Base-by-base conservation (phyloP, 371 early-diverging fungal genomes). In the Saksenaea oblongispora region DNA sequence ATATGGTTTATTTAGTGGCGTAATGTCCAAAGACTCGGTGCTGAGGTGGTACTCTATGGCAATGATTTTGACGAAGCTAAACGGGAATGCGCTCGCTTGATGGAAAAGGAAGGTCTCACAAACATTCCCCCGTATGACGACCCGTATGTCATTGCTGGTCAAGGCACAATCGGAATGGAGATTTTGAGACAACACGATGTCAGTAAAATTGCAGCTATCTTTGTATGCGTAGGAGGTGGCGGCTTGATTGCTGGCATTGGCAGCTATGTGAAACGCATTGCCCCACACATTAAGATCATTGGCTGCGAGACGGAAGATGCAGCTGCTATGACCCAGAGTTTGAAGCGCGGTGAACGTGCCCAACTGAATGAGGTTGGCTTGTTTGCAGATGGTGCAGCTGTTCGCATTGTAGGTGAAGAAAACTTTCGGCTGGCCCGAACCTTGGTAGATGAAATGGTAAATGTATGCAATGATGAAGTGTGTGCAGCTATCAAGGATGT, bases 401-500 rank as follows among this genome's bases (percentile, higher is more conserved):
- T 98, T 11, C 84, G 94, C 62, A 61, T 86, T 42, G 97, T 97
- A 0, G 98, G 98, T 17, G 80, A 89, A 61, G 96, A 97, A 69
- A 89, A 87, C 8, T 96, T 93, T 74, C 81, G 94, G 8, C 58
- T 98, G 1, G 90, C 91, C 56, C 67, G 73, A 26, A 66, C 70
- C 0, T 67, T 88, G 15, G 73, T 93, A 15, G 94, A 93, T 71
- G 97, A 93, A 51, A 89, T 95, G 72, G 84, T 98, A 34, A 82
- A 91, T 53, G 95, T 98, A 2, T 85, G 82, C 55, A 98, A 93
- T 66, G 98, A 98, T 79, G 98, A 98, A 73, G 90, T 97, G 36
- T 98, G 98, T 73, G 97, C 98, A 4, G 97, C 97, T 41, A 97
- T 98, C 83, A 97, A 97, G 75, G 98, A 98, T 75, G 89, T 92